Evolutionary conservation across 371 early-diverging fungal species (phyloP).

Genomic region (Mucor sp.): DNA sequence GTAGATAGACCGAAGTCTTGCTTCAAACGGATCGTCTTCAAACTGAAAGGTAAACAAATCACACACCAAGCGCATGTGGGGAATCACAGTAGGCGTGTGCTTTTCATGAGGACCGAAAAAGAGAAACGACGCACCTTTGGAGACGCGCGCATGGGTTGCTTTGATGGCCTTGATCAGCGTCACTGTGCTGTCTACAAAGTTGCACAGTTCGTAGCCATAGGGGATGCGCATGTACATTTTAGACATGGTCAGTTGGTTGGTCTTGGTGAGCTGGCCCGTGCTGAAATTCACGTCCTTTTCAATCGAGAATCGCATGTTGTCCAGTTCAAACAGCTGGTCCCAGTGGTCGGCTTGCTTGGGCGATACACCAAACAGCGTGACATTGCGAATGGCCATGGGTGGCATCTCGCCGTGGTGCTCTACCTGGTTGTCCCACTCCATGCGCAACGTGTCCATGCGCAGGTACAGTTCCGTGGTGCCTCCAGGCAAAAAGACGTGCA

Average conservation of each 20-base stretch:
- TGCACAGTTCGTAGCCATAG: conserved; percentile 18
- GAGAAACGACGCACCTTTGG: background rate
- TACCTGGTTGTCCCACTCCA: background rate
- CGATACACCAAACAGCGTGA: conserved; percentile 8
- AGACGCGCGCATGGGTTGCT: conserved; percentile 17
- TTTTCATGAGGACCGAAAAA: conserved; percentile 12
- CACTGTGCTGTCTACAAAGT: conserved; percentile 19
- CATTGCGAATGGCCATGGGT: conserved; percentile 4
- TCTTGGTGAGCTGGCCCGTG: background rate
- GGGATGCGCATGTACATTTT: conserved; percentile 22
- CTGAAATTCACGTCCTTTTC: conserved; percentile 23
- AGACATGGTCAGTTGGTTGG: background rate
- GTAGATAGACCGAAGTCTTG: conserved; percentile 36
- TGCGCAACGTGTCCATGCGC: conserved; percentile 1
- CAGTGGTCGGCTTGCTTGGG: conserved; percentile 1
- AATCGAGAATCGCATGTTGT: conserved; percentile 19
- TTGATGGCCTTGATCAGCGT: conserved; percentile 26
- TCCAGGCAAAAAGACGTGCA: conserved; percentile 9
- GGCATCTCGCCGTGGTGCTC: background rate
- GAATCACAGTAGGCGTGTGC: conserved; percentile 8
- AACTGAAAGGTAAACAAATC: conserved; percentile 26
- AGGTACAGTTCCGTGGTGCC: conserved; percentile 1
- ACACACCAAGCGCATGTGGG: conserved; percentile 1
- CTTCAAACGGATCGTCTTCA: conserved; percentile 56
- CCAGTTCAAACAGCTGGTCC: conserved; percentile 14